Evolutionary conservation across 2,329 filamentous ascomycete species (phyloP).

Genomic region (Acrodontium crateriforme): DNA sequence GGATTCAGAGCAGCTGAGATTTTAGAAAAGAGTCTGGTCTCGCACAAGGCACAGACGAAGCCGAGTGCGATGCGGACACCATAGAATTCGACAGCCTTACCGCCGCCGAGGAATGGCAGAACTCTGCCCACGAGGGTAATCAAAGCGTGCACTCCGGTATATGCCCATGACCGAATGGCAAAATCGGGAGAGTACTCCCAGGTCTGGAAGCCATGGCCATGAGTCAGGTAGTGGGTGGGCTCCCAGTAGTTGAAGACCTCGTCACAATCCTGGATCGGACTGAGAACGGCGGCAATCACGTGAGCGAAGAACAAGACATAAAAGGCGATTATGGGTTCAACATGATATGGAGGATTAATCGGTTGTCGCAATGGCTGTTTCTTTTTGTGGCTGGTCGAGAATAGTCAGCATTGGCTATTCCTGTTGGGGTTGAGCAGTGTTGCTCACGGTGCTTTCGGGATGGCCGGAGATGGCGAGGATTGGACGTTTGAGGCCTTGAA

Average conservation of each 20-base stretch:
- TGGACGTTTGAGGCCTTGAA: conserved; percentile 2
- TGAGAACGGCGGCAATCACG: conserved; percentile 60
- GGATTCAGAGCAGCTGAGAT: conserved; percentile 66
- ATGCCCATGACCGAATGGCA: conserved; percentile 90
- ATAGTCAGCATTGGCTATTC: conserved; percentile 1
- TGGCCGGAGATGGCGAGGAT: background rate
- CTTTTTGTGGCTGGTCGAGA: too few species aligned
- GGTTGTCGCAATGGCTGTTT: too few species aligned
- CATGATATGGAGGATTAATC: conserved; percentile 6
- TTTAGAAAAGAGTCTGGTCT: conserved; percentile 67
- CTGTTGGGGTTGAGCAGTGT: conserved; percentile 2
- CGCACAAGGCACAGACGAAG: conserved; percentile 62
- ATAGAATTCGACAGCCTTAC: conserved; percentile 62
- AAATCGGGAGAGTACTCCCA: conserved; percentile 98
- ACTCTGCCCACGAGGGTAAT: conserved; percentile 54
- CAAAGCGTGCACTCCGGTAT: conserved; percentile 65
- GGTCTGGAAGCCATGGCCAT: conserved; percentile 87
- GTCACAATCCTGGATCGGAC: conserved; percentile 94
- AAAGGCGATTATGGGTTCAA: conserved; percentile 60
- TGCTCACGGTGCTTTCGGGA: conserved; percentile 14
- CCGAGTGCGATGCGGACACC: conserved; percentile 65
- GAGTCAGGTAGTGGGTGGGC: conserved; percentile 81
- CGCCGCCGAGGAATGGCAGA: conserved; percentile 24
- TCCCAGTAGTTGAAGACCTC: conserved; percentile 99
- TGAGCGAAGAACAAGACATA: conserved; percentile 66